Evolutionary conservation across 2,329 filamentous ascomycete species (phyloP).

Genomic region (Pleoardoris graminearum): DNA sequence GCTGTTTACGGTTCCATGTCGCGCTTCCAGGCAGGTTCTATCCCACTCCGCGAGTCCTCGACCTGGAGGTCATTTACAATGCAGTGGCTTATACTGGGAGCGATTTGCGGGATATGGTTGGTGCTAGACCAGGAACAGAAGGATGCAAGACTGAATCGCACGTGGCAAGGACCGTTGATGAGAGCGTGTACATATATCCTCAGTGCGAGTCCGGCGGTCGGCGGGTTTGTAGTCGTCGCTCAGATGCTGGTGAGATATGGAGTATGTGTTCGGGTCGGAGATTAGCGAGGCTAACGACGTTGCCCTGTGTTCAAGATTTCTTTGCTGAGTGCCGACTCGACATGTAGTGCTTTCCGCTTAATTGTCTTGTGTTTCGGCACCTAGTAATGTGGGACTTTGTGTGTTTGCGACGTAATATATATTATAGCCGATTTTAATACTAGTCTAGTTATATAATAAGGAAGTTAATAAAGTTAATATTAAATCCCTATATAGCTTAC

Average conservation of each 20-base stretch:
- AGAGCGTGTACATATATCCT: constrained; percentile 11
- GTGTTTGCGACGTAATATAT: too few relatives aligned
- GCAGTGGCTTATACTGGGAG: constrained; percentile 26
- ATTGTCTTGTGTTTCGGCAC: too few relatives aligned
- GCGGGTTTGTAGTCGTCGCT: constrained; percentile 32
- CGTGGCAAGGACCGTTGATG: constrained; percentile 4
- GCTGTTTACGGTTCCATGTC: constrained; percentile 29
- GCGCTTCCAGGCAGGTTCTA: constrained; percentile 24
- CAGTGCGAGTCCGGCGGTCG: constrained; percentile 22
- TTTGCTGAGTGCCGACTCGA: too few relatives aligned
- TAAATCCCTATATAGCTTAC: too few relatives aligned
- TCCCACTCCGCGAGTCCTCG: constrained; percentile 16
- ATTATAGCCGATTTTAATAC: too few relatives aligned
- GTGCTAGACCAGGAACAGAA: constrained; percentile 21
- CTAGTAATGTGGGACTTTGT: too few relatives aligned
- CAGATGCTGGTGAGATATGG: constrained; percentile 36
- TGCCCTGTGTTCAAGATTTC: too few relatives aligned
- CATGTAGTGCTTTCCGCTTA: too few relatives aligned
- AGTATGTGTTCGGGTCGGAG: constrained; percentile 21
- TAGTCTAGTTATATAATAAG: too few relatives aligned
- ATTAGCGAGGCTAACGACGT: constrained; percentile 6
- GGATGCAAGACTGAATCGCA: constrained; percentile 6
- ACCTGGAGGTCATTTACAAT: constrained; percentile 29
- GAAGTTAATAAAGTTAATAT: too few relatives aligned
- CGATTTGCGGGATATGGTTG: constrained; percentile 17